Base-by-base conservation (phyloP, 2,329 filamentous ascomycete species). In the Stachybotrys echinatus region DNA sequence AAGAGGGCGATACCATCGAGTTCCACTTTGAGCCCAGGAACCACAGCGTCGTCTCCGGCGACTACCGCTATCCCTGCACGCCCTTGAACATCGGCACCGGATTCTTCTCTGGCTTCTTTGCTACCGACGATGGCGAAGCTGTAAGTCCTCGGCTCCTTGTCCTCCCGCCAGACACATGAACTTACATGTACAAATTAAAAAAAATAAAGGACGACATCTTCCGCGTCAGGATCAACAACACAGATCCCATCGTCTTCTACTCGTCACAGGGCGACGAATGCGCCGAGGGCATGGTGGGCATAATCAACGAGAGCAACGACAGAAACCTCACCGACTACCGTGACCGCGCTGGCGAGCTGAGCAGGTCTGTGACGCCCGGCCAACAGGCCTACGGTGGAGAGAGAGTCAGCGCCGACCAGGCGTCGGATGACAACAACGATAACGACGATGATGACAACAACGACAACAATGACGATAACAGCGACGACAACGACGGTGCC, bases 241-340 rank as follows among this genome's bases (percentile, higher is more conserved):
- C 61, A 6, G 60, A 68, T 2, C 64, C 68, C 27, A 60, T 65
- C 8, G 57, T 59, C n/a, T 70, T 71, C 56, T 71, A 70, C 53
- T 72, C 68, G n/a, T 66, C 65, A 6, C 66, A 68, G 40, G 65
- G 58, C n/a, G 56, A 62, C 22, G 66, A 71, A 46, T 71, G 68
- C 51, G 50, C 65, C 19, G 48, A 54, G 12, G 69, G 68, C 48
- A 71, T 71, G 69, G 66, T 69, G n/a, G 69, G 65, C 50, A 67
- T 70, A 47, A 58, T 71, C 52, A 71, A 70, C 54, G 61, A 63
- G 20, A 58, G 54, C 42, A 52, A 47, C 38, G 57, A 62, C 47
- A 53, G 60, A 50, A 68, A 59, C 6, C 58, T 68, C 3, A 57
- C 55, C 19, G 58, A 64, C 42, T 71, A 69, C 55, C 61, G 57